Percentiles rank a stretch among this genome's conserved stretches.
Conservation (phyloP, 139 green algal species). For the Chlorokybus atmophyticus region DNA sequence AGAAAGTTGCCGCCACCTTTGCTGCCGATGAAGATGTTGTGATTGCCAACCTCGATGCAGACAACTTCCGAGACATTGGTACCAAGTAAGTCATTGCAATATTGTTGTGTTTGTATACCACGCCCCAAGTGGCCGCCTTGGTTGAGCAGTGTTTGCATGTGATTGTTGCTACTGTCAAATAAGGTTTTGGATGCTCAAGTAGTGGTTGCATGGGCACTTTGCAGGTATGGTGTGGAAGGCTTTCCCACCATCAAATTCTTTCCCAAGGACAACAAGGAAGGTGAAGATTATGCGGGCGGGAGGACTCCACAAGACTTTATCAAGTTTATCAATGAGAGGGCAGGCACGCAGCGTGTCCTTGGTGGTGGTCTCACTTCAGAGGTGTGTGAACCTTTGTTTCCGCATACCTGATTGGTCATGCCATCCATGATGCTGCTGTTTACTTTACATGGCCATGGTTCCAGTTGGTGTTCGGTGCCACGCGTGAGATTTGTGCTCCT, state of each 20-base stretch:
- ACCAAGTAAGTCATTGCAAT: no score
- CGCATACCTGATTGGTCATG: neutral
- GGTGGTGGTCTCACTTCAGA: slow-evolving; percentile 1
- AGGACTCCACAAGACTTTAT: slow-evolving; percentile 14
- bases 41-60: slow-evolving; percentile 10
- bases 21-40: slow-evolving; percentile 1
- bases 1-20: slow-evolving; percentile 1
- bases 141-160: no score
- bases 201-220: neutral
- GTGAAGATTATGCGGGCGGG: slow-evolving; percentile 21
- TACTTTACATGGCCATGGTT: neutral
- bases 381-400: neutral
- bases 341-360: slow-evolving; percentile 3
- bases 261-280: slow-evolving; percentile 12
- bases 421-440: neutral
- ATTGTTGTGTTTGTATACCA: no score
- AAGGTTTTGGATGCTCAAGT: no score
- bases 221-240: slow-evolving; percentile 22
- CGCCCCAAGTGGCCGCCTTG: no score
- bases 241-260: slow-evolving; percentile 30
- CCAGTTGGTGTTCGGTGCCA: neutral
- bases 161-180: no score
- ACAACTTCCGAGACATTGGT: no score
- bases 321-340: slow-evolving; percentile 22
- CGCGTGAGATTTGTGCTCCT: neutral